Evolutionary conservation across 305 asterid species (phyloP), one percentile per base, ranked within the genome.

Genomic region (Ruellia speciosa): DNA sequence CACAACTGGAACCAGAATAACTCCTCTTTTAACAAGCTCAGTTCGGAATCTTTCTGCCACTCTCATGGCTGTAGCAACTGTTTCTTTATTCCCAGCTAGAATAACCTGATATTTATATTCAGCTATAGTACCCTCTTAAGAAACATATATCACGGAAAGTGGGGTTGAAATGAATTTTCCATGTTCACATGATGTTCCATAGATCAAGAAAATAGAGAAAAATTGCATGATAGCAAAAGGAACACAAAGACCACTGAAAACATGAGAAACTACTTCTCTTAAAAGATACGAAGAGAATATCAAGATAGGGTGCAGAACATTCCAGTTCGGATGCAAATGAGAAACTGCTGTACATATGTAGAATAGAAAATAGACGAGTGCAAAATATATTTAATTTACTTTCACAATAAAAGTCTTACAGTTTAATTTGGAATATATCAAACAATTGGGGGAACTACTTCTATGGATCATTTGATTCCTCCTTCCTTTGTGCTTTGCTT

Each of bases 1-100:
- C 16, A 87, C 69, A 64, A 90, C 74, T 59, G 98, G 95, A 69
- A 90, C 77, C 62, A 90, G 77, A 62, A 90, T 82, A 69, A 90
- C 78, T 55, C 95, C 96, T 51, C 98, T 77, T 55, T 62, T 72
- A 33, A 90, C 78, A 61, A 90, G 95, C 76, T 90, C 96, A 31
- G 81, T 67, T 3, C 96, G 88, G 62, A 87, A 87, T 68, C 85
- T 80, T 77, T 90, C 98, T 18, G 95, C 95, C 71, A 75, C 85
- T 69, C 70, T 68, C 74, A 83, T 67, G 64, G 98, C 88, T 45
- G 71, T 71, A 67, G 81, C 72, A 62, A 90, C 86, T 9, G 88
- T 76, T 55, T 88, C 98, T 71, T 83, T 85, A 54, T 75, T 75
- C 56, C 93, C 98, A 49, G 94, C 90, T 88, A 90, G 75, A 75